Evolutionary conservation across 495 filamentous ascomycete genomes (phyloP).

Genomic region (Emericellopsis terricola): DNA sequence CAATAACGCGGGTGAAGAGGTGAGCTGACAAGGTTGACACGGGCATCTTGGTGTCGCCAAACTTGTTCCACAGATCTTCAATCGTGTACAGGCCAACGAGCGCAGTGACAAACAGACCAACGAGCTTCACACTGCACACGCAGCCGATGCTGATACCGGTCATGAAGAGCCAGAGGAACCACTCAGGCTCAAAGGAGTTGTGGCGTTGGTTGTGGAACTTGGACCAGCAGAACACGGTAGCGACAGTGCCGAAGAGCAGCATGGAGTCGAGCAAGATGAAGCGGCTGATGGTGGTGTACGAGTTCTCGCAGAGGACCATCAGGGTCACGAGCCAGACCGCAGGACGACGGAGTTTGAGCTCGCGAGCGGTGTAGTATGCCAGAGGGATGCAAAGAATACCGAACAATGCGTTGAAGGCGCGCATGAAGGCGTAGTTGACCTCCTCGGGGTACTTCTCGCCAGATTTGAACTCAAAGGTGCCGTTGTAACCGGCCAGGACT

Average conservation of each 20-base stretch:
- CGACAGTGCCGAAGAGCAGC: slow-evolving; percentile 95
- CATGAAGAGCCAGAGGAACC: slow-evolving; percentile 84
- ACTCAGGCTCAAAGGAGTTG: slow-evolving; percentile 69
- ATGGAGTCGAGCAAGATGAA: slow-evolving; percentile 97
- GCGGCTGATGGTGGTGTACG: slow-evolving; percentile 93
- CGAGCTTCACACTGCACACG: slow-evolving; percentile 96
- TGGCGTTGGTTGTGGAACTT: slow-evolving; percentile 78
- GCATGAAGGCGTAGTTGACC: slow-evolving; percentile 96
- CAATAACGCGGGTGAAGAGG: slow-evolving; percentile 59
- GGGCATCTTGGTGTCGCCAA: slow-evolving; percentile 84
- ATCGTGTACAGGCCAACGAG: slow-evolving; percentile 89
- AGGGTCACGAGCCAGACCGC: slow-evolving; percentile 88
- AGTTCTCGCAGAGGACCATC: slow-evolving; percentile 97
- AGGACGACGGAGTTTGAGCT: slow-evolving; percentile 67
- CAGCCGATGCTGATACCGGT: slow-evolving; percentile 90
- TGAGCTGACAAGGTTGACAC: slow-evolving; percentile 63
- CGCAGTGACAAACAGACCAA: slow-evolving; percentile 86
- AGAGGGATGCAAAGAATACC: slow-evolving; percentile 83
- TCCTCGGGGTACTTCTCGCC: slow-evolving; percentile 87
- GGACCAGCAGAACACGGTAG: slow-evolving; percentile 89
- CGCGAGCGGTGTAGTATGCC: slow-evolving; percentile 86
- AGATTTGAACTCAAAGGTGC: slow-evolving; percentile 98
- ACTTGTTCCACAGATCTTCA: slow-evolving; percentile 97
- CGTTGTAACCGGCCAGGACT: slow-evolving; percentile 93
- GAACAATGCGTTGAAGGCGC: slow-evolving; percentile 90